Conservation (phyloP, 2,329 filamentous ascomycete species). For the Stagonosporopsis tanaceti region DNA sequence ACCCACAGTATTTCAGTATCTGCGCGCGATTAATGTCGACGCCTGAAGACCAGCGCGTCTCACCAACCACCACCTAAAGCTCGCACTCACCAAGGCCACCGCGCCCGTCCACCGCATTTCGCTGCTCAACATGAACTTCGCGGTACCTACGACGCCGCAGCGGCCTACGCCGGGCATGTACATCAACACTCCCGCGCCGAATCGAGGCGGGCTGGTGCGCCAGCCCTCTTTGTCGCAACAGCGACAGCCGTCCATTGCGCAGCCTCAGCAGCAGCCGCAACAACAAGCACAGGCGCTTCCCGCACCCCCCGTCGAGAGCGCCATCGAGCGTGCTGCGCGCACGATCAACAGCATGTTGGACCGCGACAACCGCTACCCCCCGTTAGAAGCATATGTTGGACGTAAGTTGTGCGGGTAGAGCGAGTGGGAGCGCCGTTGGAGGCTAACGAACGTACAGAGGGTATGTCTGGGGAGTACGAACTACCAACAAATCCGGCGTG, state of each 20-base stretch:
- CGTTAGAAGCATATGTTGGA: conserved; percentile 86
- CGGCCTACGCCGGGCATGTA: conserved; percentile 79
- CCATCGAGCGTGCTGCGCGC: conserved; percentile 79
- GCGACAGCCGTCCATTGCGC: conserved; percentile 37
- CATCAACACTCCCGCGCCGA: conserved; percentile 73
- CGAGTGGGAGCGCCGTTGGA: conserved; percentile 2
- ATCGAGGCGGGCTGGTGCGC: conserved; percentile 40
- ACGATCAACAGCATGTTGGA: conserved; percentile 83
- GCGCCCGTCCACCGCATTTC: conserved; percentile 25
- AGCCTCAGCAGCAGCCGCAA: conserved; percentile 34
- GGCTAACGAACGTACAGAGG: conserved; percentile 65
- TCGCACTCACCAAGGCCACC: conserved; percentile 32
- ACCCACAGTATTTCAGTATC: conserved; percentile 15
- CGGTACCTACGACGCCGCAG: conserved; percentile 63
- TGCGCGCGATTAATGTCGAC: conserved; percentile 41
- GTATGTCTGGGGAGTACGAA: conserved; percentile 91
- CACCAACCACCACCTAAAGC: conserved; percentile 37
- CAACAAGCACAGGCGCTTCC: conserved; percentile 33
- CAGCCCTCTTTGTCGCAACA: conserved; percentile 30
- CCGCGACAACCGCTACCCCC: conserved; percentile 81
- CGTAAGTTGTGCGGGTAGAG: conserved; percentile 64
- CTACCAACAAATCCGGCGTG: conserved; percentile 73
- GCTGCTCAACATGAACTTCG: conserved; percentile 38
- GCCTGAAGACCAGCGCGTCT: conserved; percentile 39
- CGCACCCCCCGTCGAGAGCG: conserved; percentile 55